These are phyloP conservation scores for Rhododendron ovatum DNA, from an alignment of 148 eudicot genomes.

Conservation along the genomic window DNA sequence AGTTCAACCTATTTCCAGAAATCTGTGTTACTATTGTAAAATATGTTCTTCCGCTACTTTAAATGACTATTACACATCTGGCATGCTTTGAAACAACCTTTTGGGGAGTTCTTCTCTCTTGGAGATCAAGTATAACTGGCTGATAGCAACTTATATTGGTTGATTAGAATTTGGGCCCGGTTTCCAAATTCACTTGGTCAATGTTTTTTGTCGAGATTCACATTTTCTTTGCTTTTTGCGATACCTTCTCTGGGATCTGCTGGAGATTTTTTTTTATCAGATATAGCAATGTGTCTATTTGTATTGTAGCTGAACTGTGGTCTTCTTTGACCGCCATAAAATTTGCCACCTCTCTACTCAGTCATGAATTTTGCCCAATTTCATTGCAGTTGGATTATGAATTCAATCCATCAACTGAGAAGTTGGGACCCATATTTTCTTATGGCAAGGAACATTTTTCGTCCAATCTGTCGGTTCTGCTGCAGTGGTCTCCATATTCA, in stretches of 20 bases:
- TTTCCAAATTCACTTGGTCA: neutral
- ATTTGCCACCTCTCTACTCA: neutral
- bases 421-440: conserved; percentile 35
- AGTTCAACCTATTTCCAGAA: neutral
- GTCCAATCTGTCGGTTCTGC: conserved; percentile 39
- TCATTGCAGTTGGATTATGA: conserved; percentile 57
- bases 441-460: conserved; percentile 34
- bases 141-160: neutral
- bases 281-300: neutral
- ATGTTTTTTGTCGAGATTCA: neutral
- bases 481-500: conserved; percentile 67
- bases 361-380: neutral
- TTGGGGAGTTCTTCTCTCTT: neutral
- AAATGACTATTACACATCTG: neutral
- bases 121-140: neutral
- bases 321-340: neutral
- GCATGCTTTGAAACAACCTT: conserved; percentile 1
- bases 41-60: neutral
- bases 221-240: neutral
- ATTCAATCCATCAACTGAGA: conserved; percentile 30
- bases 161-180: neutral
- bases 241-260: neutral
- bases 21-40: neutral
- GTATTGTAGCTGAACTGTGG: neutral
- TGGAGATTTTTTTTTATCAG: neutral